Conservation (phyloP, 2,329 filamentous ascomycete genomes). For the Incumbomyces delicatus region DNA sequence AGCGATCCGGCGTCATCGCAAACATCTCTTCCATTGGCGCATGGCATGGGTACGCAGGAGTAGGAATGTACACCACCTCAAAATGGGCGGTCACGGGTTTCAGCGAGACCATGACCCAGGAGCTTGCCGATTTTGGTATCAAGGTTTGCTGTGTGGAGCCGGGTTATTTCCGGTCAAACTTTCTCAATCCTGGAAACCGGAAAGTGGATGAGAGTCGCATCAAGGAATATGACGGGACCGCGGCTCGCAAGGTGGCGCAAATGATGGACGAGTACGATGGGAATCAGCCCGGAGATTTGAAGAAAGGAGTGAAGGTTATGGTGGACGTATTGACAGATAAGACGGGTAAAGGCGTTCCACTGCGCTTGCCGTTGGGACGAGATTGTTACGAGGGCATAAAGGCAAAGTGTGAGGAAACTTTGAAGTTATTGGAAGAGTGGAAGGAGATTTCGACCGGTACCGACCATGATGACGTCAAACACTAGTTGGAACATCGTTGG, state of each 20-base stretch:
- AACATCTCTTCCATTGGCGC: conserved; percentile 28
- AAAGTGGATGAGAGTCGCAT: conserved; percentile 1
- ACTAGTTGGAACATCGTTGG: background rate
- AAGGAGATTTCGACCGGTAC: conserved; percentile 34
- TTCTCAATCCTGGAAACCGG: conserved; percentile 10
- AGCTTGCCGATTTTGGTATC: conserved; percentile 28
- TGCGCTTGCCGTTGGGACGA: conserved; percentile 44
- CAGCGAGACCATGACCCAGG: conserved; percentile 21
- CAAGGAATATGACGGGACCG: conserved; percentile 15
- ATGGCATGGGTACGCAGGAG: conserved; percentile 23
- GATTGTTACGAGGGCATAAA: conserved; percentile 39
- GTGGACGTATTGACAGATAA: conserved; percentile 34
- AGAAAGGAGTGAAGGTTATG: conserved; percentile 43
- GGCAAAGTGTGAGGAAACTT: conserved; percentile 34
- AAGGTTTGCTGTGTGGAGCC: conserved; percentile 28
- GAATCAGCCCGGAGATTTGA: conserved; percentile 46
- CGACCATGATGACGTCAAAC: conserved; percentile 10
- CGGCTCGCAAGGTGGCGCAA: conserved; percentile 9
- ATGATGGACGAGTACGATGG: conserved; percentile 26
- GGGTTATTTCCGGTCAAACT: conserved; percentile 22
- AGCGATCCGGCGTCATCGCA: conserved; percentile 26
- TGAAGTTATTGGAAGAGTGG: conserved; percentile 43
- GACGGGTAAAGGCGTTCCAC: background rate
- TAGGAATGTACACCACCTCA: conserved; percentile 28
- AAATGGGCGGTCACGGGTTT: conserved; percentile 26